Conservation (phyloP, 176 grass and related monocot species). For the Avena atlantica region DNA sequence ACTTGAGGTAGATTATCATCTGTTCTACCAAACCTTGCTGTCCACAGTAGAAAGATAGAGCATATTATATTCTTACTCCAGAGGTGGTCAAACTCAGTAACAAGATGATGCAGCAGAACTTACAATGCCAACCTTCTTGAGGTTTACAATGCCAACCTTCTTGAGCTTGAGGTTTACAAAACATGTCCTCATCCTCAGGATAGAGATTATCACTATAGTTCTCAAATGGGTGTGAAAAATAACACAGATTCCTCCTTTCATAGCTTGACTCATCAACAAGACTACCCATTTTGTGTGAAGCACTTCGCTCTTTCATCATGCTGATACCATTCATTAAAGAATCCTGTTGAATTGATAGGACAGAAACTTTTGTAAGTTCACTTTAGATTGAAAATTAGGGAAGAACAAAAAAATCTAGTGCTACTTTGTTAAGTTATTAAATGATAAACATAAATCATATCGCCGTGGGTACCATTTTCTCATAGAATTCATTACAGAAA, state of each 20-base stretch:
- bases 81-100: conserved; percentile 25
- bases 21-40: conserved; percentile 25
- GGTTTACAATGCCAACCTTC: conserved; percentile 52
- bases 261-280: conserved; percentile 43
- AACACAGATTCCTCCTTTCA: conserved; percentile 37
- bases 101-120: conserved; percentile 45
- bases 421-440: background rate
- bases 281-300: conserved; percentile 31
- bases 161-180: conserved; percentile 37
- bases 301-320: conserved; percentile 44
- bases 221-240: conserved; percentile 41
- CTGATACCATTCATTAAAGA: conserved; percentile 50
- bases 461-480: background rate
- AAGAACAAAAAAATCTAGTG: background rate
- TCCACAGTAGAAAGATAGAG: conserved; percentile 15
- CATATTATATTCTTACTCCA: conserved; percentile 31
- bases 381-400: conserved; percentile 2
- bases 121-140: conserved; percentile 55
- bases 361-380: background rate
- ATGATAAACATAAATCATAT: conserved; percentile 21
- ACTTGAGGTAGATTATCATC: conserved; percentile 37
- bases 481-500: background rate
- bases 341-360: conserved; percentile 45
- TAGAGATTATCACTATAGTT: conserved; percentile 43
- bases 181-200: conserved; percentile 52